phyloP scores from a whole-genome alignment of 192 early-diverging fungal species.

The Powellomyces hirtus region DNA sequence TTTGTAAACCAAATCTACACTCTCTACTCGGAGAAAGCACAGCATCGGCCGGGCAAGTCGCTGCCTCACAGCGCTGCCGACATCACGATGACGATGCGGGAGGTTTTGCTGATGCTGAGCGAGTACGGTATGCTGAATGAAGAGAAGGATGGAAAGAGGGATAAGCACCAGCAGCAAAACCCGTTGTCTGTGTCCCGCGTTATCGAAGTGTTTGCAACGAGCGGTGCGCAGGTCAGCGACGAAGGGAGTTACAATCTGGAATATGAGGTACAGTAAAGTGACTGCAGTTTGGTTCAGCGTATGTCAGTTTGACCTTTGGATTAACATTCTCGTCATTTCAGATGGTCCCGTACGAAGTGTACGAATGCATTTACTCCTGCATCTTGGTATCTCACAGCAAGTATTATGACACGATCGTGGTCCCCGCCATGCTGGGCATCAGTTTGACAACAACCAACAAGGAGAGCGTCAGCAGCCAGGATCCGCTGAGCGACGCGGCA shows the following conservation, averaged over 20 bases:
- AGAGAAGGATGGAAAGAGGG: constrained; percentile 2
- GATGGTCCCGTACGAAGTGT: constrained; percentile 43
- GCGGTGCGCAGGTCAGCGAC: constrained; percentile 25
- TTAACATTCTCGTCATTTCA: neutral
- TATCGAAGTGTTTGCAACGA: constrained; percentile 30
- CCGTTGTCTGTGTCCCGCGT: constrained; percentile 33
- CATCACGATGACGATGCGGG: constrained; percentile 42
- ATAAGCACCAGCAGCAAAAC: no score
- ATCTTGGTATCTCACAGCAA: constrained; percentile 18
- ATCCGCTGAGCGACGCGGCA: no score
- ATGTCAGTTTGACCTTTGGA: no score
- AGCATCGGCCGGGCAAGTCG: constrained; percentile 3
- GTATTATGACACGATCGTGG: neutral
- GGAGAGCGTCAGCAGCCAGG: neutral
- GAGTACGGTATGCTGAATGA: constrained; percentile 41
- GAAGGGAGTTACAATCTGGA: constrained; percentile 45
- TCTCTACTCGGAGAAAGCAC: constrained; percentile 28
- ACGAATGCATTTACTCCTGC: constrained; percentile 28
- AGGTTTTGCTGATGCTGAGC: constrained; percentile 37
- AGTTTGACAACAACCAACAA: no score
- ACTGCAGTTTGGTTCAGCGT: no score
- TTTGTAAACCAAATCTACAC: constrained; percentile 26
- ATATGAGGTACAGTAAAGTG: no score
- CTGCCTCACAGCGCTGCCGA: constrained; percentile 22
- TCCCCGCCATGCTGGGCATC: neutral